Percentiles rank a stretch among this genome's conserved stretches.
Conservation (phyloP, 2,329 filamentous ascomycete genomes). For the Exophiala alcalophila region DNA sequence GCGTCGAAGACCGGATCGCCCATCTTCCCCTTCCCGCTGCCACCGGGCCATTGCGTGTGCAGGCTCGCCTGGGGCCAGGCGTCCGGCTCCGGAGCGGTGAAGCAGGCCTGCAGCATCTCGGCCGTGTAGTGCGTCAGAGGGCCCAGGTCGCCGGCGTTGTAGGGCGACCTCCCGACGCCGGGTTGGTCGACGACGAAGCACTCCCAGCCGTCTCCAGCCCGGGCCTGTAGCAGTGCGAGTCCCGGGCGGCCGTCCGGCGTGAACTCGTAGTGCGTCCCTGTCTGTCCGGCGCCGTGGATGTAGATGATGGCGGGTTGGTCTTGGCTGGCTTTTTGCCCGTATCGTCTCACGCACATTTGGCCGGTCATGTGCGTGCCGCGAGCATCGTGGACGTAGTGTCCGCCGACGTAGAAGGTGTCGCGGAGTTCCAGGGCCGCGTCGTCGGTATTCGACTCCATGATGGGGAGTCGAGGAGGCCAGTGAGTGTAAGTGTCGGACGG, state of each 20-base stretch:
- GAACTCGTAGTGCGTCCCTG: slow-evolving; percentile 43
- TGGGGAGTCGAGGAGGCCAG: too few relatives aligned
- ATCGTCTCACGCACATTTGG: slow-evolving; percentile 14
- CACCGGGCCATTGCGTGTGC: slow-evolving; percentile 44
- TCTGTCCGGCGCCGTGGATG: slow-evolving; percentile 10
- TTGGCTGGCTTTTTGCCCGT: slow-evolving; percentile 7
- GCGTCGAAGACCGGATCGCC: slow-evolving; percentile 11
- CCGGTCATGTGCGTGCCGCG: slow-evolving; percentile 21
- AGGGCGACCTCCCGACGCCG: slow-evolving; percentile 41
- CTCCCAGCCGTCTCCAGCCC: slow-evolving; percentile 10
- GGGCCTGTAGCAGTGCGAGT: slow-evolving; percentile 34
- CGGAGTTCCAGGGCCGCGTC: not conserved
- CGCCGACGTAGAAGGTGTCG: slow-evolving; percentile 10
- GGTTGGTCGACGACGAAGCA: slow-evolving; percentile 42
- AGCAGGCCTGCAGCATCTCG: slow-evolving; percentile 3
- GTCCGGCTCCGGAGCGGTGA: slow-evolving; percentile 8
- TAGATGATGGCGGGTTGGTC: slow-evolving; percentile 25
- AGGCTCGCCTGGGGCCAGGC: slow-evolving; percentile 6
- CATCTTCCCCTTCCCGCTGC: slow-evolving; percentile 28
- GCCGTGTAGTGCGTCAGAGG: slow-evolving; percentile 7
- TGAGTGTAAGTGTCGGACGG: too few relatives aligned
- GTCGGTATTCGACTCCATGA: too few relatives aligned
- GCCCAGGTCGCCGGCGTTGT: slow-evolving; percentile 8
- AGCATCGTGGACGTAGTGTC: slow-evolving; percentile 7
- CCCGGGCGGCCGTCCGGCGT: slow-evolving; percentile 48